Evolutionary conservation across 352 stramenopile species (phyloP), one percentile per base, ranked within the genome.

Genomic region (Globisporangium apiculatum): DNA sequence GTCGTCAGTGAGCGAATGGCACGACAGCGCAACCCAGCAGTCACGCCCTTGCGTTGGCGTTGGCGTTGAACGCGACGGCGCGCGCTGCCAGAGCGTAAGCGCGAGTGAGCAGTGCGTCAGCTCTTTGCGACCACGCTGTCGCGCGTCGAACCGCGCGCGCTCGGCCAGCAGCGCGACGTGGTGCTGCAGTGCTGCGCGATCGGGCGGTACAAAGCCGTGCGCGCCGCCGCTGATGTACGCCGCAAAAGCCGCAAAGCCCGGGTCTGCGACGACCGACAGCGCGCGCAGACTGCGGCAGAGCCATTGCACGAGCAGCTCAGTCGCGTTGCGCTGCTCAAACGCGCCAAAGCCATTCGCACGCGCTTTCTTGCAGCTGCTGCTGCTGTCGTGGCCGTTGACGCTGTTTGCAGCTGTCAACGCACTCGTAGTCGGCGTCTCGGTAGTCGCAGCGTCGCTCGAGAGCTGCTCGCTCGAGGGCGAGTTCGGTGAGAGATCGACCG

Each of bases 251-350:
- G 48, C 57, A 38, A 83, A 69, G 8, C 68, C 70, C 0, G 57
- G 53, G 14, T 83, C 73, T 6, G 75, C 51, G 0, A 69, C 68
- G 36, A 73, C 54, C 10, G 65, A 63, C 10, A 78, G 61, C 15
- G 73, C 57, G 5, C 73, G 67, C 51, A 77, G 55, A 35, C 57
- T 66, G n/a, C 57, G 36, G n/a, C 66, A 65, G 46, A 82, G 51
- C 73, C 73, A 82, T 40, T 67, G 66, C 41, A 79, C 24, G 7
- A 82, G 58, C 50, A 72, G 51, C 48, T 82, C 73, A 3, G 42
- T 56, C 5, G 64, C 70, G 10, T 73, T 57, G 36, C 70, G 72
- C 50, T 69, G 53, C 18, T 72, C 71, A 31, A 60, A 51, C 7
- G 49, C 41, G 11, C 53, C 40, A 35, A 53, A 57, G 48, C 52